Base-by-base conservation (phyloP, 257 asterid genomes). In the Solanum pimpinellifolium region DNA sequence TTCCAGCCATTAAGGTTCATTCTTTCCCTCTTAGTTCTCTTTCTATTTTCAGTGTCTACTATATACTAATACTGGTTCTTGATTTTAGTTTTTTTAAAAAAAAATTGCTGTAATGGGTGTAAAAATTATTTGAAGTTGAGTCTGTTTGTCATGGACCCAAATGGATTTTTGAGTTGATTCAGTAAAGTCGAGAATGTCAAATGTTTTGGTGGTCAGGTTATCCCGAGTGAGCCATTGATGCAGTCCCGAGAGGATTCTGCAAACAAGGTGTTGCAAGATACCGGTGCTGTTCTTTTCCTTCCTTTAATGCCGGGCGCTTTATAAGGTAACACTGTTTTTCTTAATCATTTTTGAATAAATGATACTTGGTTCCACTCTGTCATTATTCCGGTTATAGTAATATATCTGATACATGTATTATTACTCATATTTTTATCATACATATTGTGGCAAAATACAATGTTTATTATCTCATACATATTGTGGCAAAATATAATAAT, bases 101-200 rank as follows among this genome's bases (percentile, higher is more conserved):
- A 0, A 33, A 52, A 74, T 20, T 74, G 29, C 33, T 39, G 29
- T 21, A 37, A 37, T 74, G 31, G 31, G 52, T 74, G n/a, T 35
- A 37, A 6, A 37, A 39, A 11, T 7, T 74, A 37, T 74, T 6
- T 74, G 82, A 37, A 39, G 18, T 39, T 10, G 27, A 74, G 11
- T 74, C 20, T 74, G 52, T 66, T 74, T 39, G 13, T 39, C 29
- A 35, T 35, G 29, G 82, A 21, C 31, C 31, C 81, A 10, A 73
- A 10, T 73, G 47, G 31, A 37, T 73, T 73, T 44, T 73, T 73
- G 49, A 73, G 47, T 10, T 37, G 29, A 11, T 39, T 74, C 25
- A 93, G 98, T 93, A 94, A 95, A 94, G 97, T 97, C 35, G 98
- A 94, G 92, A 96, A 95, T 88, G 96, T 94, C 78, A 82, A 90